A percentile compares a stretch with the other conserved stretches of the same genome.
Evolutionary conservation across 2,329 filamentous ascomycete genomes (phyloP).

Genomic region (Diaporthe citriasiana): DNA sequence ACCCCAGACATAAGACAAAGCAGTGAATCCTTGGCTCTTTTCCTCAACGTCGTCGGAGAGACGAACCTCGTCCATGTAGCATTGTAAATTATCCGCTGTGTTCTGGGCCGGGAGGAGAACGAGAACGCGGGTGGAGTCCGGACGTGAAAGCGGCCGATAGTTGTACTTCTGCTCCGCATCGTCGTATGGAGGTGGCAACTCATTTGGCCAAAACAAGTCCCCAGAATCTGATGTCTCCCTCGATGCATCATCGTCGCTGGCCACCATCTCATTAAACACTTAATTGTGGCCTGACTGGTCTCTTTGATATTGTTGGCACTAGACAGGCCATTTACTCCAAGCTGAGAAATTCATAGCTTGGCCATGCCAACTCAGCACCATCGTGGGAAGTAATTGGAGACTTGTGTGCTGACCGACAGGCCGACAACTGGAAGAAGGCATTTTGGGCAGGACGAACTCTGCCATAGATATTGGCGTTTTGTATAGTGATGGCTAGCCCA

Average conservation of each 20-base stretch:
- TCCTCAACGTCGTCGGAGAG: not conserved
- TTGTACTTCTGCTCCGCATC: not conserved
- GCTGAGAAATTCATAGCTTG: not conserved
- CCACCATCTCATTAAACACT: too few relatives aligned
- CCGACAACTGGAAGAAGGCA: not conserved
- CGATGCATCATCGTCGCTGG: not conserved
- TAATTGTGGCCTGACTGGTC: not conserved
- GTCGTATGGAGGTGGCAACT: not conserved
- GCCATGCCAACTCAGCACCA: not conserved
- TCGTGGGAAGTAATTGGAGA: not conserved
- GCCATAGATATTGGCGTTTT: not conserved
- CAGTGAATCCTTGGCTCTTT: not conserved
- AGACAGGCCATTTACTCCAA: not conserved
- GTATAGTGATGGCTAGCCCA: not conserved
- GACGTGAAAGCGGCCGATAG: not conserved
- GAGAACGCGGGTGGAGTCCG: not conserved
- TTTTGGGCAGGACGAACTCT: not conserved
- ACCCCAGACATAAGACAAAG: constrained; percentile 3
- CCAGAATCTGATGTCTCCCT: not conserved
- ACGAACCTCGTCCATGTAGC: not conserved
- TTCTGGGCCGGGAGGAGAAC: constrained; percentile 8
- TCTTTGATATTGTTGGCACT: not conserved
- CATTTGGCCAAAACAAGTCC: too few relatives aligned
- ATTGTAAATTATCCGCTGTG: not conserved
- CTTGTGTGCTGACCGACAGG: not conserved